Base-by-base conservation (phyloP, 768 basidiomycete genomes). In the Sistotremastrum suecicum region DNA sequence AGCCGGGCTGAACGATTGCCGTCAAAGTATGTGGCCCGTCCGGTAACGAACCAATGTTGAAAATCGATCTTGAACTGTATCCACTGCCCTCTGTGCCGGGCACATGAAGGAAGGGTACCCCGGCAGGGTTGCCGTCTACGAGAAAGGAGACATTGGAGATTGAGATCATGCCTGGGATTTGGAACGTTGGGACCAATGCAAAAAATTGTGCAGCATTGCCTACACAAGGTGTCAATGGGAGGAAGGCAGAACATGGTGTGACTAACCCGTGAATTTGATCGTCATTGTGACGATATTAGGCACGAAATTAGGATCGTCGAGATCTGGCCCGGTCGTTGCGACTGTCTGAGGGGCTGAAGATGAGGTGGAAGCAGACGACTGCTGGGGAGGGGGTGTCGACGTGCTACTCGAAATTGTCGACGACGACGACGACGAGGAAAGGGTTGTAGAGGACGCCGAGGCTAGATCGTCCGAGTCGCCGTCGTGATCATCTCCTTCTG, bases 131-230 rank as follows among this genome's bases (percentile, higher is more conserved):
- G 32, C 56, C 58, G 54, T 77, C 75, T 42, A 77, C 47, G 5
- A 57, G 58, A 50, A 70, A 70, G 5, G 63, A 65, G 35, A 72
- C 56, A 53, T 73, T 70, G 57, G 67, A 66, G 42, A 57, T 53
- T 4, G 67, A 64, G 12, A 67, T 64, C 5, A 63, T 28, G 28
- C 12, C 54, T 44, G 49, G 20, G 20, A 20, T 20, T 20, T 20
- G 20, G 20, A 20, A 20, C 20, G 20, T 20, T 20, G 20, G 20
- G 20, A 20, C 20, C 20, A 20, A 20, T 20, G 20, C 20, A 20
- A 20, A 20, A 20, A 20, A 20, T 20, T 20, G 20, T 20, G 20
- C 20, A 20, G 20, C 20, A 20, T 20, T 20, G 20, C 20, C 20
- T 20, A 20, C 20, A 20, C 20, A 20, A 20, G 20, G 20, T 20